phyloP scores from a whole-genome alignment of 169 alveolate genomes.

The Perkinsus chesapeaki region DNA sequence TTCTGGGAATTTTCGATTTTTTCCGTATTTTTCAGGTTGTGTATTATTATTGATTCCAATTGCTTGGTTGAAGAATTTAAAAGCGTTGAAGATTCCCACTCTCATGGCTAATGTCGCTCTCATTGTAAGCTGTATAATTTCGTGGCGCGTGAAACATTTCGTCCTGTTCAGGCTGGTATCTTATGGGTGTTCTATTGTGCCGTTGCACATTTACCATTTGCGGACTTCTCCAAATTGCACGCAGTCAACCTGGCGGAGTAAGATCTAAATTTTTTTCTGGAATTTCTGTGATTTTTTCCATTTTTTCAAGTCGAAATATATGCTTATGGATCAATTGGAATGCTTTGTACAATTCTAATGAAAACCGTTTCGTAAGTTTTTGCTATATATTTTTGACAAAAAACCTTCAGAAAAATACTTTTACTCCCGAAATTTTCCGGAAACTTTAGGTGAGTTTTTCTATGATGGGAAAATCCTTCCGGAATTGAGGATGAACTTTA shows the following conservation, averaged over 20 bases:
- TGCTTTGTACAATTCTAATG: too few species aligned
- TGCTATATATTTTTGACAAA: too few species aligned
- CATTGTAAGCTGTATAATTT: not conserved
- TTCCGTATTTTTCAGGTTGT: not conserved
- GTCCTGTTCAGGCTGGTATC: not conserved
- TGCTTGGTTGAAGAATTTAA: slow-evolving; percentile 8
- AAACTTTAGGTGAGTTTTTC: not conserved
- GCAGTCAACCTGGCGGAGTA: not conserved
- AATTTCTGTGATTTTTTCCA: too few species aligned
- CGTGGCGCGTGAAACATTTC: not conserved
- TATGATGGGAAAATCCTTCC: too few species aligned
- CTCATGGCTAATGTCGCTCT: slow-evolving; percentile 7
- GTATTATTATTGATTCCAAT: slow-evolving; percentile 3
- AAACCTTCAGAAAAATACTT: not conserved
- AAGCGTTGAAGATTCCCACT: slow-evolving; percentile 7
- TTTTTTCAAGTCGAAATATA: too few species aligned
- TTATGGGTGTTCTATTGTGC: not conserved
- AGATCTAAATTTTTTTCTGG: too few species aligned
- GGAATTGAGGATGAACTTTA: too few species aligned
- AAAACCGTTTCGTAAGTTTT: too few species aligned
- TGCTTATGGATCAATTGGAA: too few species aligned
- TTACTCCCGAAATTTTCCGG: not conserved
- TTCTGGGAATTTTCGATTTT: not conserved
- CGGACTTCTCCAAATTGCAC: not conserved
- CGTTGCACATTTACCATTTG: not conserved